phyloP scores from a whole-genome alignment of 2,329 filamentous ascomycete species.

The Diaporthe ilicicola region DNA sequence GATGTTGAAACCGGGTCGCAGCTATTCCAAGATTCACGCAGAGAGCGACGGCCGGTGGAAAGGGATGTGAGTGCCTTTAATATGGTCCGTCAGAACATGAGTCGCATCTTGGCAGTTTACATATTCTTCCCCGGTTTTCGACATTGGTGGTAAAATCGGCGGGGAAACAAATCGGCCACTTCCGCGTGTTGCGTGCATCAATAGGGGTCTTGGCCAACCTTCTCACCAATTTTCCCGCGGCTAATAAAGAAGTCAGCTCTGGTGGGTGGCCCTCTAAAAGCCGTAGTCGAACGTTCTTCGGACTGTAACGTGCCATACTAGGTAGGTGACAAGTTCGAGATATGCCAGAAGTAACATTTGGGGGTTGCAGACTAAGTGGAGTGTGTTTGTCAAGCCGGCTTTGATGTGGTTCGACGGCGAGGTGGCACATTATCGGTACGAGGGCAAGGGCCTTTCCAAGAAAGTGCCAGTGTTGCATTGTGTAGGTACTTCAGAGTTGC shows the following conservation, averaged over 20 bases:
- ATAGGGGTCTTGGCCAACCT: not conserved
- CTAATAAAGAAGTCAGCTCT: not conserved
- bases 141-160: slow-evolving; percentile 13
- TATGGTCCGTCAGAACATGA: not conserved
- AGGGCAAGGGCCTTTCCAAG: not conserved
- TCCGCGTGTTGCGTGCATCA: not conserved
- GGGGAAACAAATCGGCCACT: not conserved
- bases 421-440: not conserved
- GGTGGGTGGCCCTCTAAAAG: not conserved
- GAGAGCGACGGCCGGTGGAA: not conserved
- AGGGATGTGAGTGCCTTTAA: not conserved
- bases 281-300: not conserved
- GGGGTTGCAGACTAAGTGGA: slow-evolving; percentile 14
- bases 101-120: not conserved
- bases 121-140: not conserved
- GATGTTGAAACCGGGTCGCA: not conserved
- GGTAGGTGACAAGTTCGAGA: slow-evolving; percentile 2
- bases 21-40: not conserved
- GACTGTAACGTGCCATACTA: slow-evolving; percentile 20
- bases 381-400: slow-evolving; percentile 5
- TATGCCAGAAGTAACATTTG: not conserved
- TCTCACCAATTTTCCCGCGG: not conserved
- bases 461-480: not conserved
- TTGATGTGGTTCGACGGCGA: not conserved
- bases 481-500: not conserved